Percentiles rank a stretch among this genome's conserved stretches.
Evolutionary conservation across 345 rosid species (phyloP).

Genomic region (Passiflora organensis): DNA sequence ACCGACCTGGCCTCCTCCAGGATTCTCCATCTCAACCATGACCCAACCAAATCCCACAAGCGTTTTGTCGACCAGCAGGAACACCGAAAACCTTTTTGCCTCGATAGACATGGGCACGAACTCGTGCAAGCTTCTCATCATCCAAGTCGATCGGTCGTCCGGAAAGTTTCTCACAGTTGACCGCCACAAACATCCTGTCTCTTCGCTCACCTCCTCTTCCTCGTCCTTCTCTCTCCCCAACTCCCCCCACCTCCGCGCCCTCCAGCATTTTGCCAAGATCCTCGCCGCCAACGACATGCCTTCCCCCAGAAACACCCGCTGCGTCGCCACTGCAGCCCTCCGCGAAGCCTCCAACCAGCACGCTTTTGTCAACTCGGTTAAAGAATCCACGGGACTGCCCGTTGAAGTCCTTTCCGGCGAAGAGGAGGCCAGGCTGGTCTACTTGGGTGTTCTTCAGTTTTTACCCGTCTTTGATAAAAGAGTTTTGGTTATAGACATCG

Average conservation of each 20-base stretch:
- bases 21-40: not conserved
- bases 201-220: slow-evolving; percentile 3
- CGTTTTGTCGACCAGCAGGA: no score
- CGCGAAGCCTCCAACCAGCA: slow-evolving; percentile 43
- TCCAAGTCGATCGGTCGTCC: slow-evolving; percentile 39
- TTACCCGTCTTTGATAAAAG: slow-evolving; percentile 45
- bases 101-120: slow-evolving; percentile 70
- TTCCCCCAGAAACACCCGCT: slow-evolving; percentile 25
- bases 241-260: slow-evolving; percentile 36
- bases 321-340: slow-evolving; percentile 66
- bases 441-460: slow-evolving; percentile 61
- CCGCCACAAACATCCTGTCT: slow-evolving; percentile 38
- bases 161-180: slow-evolving; percentile 47
- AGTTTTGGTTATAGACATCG: slow-evolving; percentile 53
- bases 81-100: slow-evolving; percentile 35
- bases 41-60: not conserved
- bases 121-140: slow-evolving; percentile 60
- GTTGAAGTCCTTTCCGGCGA: slow-evolving; percentile 52
- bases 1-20: no score
- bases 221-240: slow-evolving; percentile 37
- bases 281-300: slow-evolving; percentile 33
- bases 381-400: slow-evolving; percentile 31
- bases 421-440: slow-evolving; percentile 55
- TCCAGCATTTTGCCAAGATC: slow-evolving; percentile 32
- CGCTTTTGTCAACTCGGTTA: slow-evolving; percentile 32